A percentile compares a stretch with the other conserved stretches of the same genome.
Conservation (phyloP, 345 rosid genomes). For the Melaleuca quinquenervia region DNA sequence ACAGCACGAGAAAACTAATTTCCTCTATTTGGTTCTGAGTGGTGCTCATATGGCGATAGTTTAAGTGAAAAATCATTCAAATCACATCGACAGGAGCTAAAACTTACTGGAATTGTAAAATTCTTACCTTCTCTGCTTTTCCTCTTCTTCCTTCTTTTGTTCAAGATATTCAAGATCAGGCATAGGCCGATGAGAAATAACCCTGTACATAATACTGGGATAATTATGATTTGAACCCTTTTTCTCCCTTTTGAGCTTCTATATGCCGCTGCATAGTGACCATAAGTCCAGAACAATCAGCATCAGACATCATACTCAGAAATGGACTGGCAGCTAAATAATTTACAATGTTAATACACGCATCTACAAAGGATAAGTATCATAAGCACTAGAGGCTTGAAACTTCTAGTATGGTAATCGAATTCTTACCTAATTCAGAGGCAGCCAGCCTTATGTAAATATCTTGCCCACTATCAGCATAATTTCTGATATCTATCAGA, state of each 20-base stretch:
- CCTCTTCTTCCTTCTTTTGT: constrained; percentile 2
- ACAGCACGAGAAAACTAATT: background rate
- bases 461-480: constrained; percentile 17
- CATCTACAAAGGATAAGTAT: background rate
- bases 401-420: background rate
- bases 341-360: background rate
- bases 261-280: background rate
- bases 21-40: background rate
- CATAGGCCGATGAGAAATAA: constrained; percentile 3
- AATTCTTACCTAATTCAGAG: constrained; percentile 13
- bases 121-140: background rate
- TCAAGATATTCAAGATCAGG: background rate
- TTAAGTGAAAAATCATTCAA: background rate
- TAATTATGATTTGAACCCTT: constrained; percentile 1
- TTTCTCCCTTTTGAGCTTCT: constrained; percentile 2
- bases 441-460: constrained; percentile 28
- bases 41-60: background rate
- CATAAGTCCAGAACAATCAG: background rate
- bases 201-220: background rate
- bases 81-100: background rate
- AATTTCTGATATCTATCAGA: constrained; percentile 26
- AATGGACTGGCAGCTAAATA: background rate
- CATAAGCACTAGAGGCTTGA: background rate
- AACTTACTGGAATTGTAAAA: background rate
- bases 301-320: background rate